phyloP scores from a whole-genome alignment of 2,329 filamentous ascomycete species.

The Hortaea werneckii region DNA sequence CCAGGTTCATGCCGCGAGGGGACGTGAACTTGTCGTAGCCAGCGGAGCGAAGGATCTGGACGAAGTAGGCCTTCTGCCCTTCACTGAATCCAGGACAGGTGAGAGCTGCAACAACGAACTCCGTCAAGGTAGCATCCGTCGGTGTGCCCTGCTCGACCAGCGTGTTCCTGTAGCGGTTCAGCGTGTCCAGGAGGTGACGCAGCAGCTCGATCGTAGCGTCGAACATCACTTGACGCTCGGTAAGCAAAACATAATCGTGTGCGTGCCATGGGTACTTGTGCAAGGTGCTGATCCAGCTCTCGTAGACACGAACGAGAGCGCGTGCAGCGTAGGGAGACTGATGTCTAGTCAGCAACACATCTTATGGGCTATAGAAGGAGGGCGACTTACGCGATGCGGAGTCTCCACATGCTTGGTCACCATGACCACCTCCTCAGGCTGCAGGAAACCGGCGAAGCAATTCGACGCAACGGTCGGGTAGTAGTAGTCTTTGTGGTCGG shows the following conservation, averaged over 20 bases:
- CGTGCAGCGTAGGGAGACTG: constrained; percentile 41
- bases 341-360: neutral
- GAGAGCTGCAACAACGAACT: constrained; percentile 22
- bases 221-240: constrained; percentile 38
- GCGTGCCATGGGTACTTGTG: constrained; percentile 46
- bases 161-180: constrained; percentile 10
- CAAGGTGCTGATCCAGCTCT: constrained; percentile 41
- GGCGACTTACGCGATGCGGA: constrained; percentile 37
- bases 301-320: constrained; percentile 43
- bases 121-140: constrained; percentile 20
- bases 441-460: constrained; percentile 43
- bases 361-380: neutral
- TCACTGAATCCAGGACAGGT: constrained; percentile 25
- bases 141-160: constrained; percentile 8
- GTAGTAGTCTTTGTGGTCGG: constrained; percentile 31
- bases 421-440: constrained; percentile 39
- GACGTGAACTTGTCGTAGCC: constrained; percentile 11
- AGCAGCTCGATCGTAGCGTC: constrained; percentile 20
- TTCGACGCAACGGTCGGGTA: constrained; percentile 37
- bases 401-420: constrained; percentile 39
- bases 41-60: constrained; percentile 6
- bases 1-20: constrained; percentile 11
- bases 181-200: constrained; percentile 12
- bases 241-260: constrained; percentile 34
- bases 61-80: constrained; percentile 20